Evolutionary conservation across 768 basidiomycete genomes (phyloP).

Genomic region (Psilocybe subaeruginosa): DNA sequence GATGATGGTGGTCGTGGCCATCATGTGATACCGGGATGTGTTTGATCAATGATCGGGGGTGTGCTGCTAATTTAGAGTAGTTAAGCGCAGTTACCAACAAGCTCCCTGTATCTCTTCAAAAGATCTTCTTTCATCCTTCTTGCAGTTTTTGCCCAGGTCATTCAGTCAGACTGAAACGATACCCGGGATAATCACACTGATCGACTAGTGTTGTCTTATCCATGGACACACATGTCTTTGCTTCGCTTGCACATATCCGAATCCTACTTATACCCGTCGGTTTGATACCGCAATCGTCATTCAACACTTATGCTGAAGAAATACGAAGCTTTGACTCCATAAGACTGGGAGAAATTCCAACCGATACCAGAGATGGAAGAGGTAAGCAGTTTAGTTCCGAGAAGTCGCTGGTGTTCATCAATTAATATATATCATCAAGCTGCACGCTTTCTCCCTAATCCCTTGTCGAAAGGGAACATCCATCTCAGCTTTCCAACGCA

Average conservation of each 20-base stretch:
- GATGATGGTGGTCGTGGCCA: neutral
- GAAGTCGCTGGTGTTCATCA: neutral
- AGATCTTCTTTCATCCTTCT: neutral
- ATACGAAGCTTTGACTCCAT: constrained; percentile 75
- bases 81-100: neutral
- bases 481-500: constrained; percentile 81
- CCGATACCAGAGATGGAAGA: constrained; percentile 75
- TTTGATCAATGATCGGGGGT: neutral
- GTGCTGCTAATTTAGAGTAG: neutral
- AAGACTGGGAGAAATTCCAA: constrained; percentile 81
- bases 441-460: constrained; percentile 85
- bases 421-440: constrained; percentile 15
- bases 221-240: constrained; percentile 78
- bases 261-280: constrained; percentile 90
- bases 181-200: neutral
- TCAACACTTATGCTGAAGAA: constrained; percentile 74
- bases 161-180: neutral
- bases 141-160: neutral
- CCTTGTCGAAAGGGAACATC: constrained; percentile 75
- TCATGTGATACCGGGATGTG: neutral
- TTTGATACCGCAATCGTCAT: constrained; percentile 65
- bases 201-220: constrained; percentile 2
- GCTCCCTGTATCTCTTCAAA: no score
- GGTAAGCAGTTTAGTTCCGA: constrained; percentile 44
- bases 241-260: constrained; percentile 82